Evolutionary conservation across 768 basidiomycete genomes (phyloP).

Genomic region (Trametopsis cervina): DNA sequence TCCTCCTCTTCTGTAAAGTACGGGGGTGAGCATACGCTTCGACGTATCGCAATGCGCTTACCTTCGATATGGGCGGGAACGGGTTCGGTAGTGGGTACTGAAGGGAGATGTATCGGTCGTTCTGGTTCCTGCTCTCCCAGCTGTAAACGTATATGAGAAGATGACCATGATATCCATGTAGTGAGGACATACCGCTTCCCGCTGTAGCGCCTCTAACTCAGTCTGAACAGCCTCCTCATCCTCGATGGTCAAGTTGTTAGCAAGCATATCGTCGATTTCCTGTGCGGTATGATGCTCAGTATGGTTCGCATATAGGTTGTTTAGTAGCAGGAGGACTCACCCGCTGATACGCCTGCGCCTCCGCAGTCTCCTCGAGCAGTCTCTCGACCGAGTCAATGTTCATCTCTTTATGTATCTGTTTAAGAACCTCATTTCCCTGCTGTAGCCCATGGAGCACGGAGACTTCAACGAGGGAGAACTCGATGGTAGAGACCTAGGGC

Average conservation of each 20-base stretch:
- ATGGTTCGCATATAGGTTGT: background rate
- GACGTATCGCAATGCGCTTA: constrained; percentile 13
- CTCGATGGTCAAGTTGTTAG: constrained; percentile 73
- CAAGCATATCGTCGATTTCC: constrained; percentile 89
- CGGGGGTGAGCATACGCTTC: background rate
- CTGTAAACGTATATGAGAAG: constrained; percentile 18
- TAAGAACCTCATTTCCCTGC: constrained; percentile 90
- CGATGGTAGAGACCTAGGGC: constrained; percentile 85
- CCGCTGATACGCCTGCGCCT: constrained; percentile 87
- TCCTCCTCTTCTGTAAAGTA: constrained; percentile 7
- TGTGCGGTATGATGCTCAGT: constrained; percentile 28
- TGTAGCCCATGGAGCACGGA: constrained; percentile 89
- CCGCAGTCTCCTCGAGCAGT: constrained; percentile 85
- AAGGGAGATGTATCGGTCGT: constrained; percentile 39
- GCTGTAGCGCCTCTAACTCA: constrained; percentile 69
- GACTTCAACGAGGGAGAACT: constrained; percentile 91
- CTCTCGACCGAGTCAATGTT: constrained; percentile 90
- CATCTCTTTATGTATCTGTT: constrained; percentile 92
- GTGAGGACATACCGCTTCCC: constrained; percentile 42
- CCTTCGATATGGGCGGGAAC: constrained; percentile 25
- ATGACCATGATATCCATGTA: background rate
- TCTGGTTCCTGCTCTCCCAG: constrained; percentile 23
- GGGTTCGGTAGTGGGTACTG: constrained; percentile 44
- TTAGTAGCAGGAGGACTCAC: constrained; percentile 34
- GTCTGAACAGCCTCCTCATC: constrained; percentile 92